phyloP scores from a whole-genome alignment of 345 rosid genomes.

The Brassica nigra region DNA sequence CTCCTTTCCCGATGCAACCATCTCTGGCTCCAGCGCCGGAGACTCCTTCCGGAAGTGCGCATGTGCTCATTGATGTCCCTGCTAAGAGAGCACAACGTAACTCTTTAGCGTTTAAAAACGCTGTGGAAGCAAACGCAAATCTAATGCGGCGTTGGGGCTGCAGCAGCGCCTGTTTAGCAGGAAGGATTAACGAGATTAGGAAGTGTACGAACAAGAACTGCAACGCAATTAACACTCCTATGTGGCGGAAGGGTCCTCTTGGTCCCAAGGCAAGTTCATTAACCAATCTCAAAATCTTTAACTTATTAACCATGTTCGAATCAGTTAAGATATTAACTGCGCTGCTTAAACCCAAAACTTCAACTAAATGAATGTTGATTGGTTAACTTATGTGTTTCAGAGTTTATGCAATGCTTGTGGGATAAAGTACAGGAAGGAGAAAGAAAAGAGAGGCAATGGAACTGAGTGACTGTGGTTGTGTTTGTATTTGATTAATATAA shows the following conservation, averaged over 20 bases:
- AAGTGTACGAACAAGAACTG: slow-evolving; percentile 36
- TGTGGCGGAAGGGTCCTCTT: slow-evolving; percentile 47
- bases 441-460: slow-evolving; percentile 18
- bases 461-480: neutral
- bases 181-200: neutral
- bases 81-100: slow-evolving; percentile 24
- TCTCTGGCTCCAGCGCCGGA: neutral
- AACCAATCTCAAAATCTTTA: neutral
- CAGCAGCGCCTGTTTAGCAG: neutral
- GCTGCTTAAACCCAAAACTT: neutral
- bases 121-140: neutral
- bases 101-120: neutral
- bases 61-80: slow-evolving; percentile 34
- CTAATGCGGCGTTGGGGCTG: neutral
- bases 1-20: slow-evolving; percentile 10
- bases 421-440: slow-evolving; percentile 41
- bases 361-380: neutral
- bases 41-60: neutral
- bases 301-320: neutral
- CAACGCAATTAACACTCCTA: slow-evolving; percentile 31
- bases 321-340: neutral
- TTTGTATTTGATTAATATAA: neutral
- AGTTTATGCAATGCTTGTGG: slow-evolving; percentile 44
- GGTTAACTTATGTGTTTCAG: slow-evolving; percentile 28
- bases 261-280: slow-evolving; percentile 38